These are phyloP conservation scores for Lolium perenne DNA, from an alignment of 176 grass and related monocot species.

Conservation along the genomic window DNA sequence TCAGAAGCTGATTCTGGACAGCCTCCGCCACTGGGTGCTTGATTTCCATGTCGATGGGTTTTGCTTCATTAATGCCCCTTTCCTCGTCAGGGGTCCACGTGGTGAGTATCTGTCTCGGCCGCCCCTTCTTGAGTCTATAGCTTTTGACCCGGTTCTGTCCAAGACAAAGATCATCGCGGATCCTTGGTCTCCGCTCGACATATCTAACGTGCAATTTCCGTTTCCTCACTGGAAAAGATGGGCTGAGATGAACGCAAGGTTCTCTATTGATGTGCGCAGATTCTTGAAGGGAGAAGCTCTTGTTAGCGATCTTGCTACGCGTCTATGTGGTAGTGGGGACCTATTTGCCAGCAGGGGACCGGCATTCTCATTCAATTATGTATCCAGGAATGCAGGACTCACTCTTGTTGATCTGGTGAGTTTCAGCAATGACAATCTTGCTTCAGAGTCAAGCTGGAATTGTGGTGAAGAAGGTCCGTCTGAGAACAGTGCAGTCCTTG, in stretches of 20 bases:
- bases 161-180: conserved; percentile 92
- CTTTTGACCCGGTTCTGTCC: conserved; percentile 86
- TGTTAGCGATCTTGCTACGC: conserved; percentile 76
- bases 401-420: conserved; percentile 89
- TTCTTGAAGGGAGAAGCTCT: conserved; percentile 78
- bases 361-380: conserved; percentile 89
- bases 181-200: conserved; percentile 78
- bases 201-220: conserved; percentile 66
- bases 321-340: conserved; percentile 89
- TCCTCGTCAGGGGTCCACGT: conserved; percentile 57
- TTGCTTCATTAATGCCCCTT: conserved; percentile 87
- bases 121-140: conserved; percentile 83
- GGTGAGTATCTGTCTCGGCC: conserved; percentile 67
- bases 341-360: conserved; percentile 79
- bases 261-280: conserved; percentile 74
- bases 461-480: conserved; percentile 87
- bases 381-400: conserved; percentile 86
- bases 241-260: conserved; percentile 83
- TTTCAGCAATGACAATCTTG: conserved; percentile 63
- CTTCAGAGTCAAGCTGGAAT: conserved; percentile 88
- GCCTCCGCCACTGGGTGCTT: conserved; percentile 89
- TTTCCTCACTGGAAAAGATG: conserved; percentile 96
- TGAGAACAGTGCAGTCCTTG: conserved; percentile 65
- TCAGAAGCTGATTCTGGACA: conserved; percentile 87
- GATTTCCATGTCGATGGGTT: conserved; percentile 97